Base-by-base conservation (phyloP, 768 basidiomycete genomes). In the Strobilomyces echinocephalus region DNA sequence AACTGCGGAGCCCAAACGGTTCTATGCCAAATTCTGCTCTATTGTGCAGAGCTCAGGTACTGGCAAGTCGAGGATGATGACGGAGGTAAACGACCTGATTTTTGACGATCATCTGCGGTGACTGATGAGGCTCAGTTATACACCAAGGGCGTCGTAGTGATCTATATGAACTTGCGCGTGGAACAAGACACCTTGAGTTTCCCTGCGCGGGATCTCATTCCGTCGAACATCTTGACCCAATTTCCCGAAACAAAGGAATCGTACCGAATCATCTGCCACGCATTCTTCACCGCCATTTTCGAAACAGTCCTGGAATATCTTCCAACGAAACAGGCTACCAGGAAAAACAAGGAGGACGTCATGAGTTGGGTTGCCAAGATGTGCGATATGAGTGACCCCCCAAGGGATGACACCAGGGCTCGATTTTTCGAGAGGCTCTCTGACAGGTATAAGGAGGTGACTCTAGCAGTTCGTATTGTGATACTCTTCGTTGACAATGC, bases 31-130 rank as follows among this genome's bases (percentile, higher is more conserved):
- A 11, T 36, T 43, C 26, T 50, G 50, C 31, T 51, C 53, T 9
- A 15, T 50, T 36, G 59, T 31, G n/a, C 60, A 61, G 10, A 61
- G 60, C 8, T 61, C 56, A 1, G 60, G 56, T 0, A 62, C 60
- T 0, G 61, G 61, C 0, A 59, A 53, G 38, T 52, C 60, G 8
- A 62, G 54, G 10, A 20, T 56, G 45, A 8, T 63, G 1, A 54
- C 47, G 0, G 57, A 62, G 52, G 61, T 56, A 40, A 18, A 20
- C 1, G 14, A 9, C 8, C 20, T 35, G 15, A 0, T 24, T 28
- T 8, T n/a, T 4, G 6, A 3, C 7, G 11, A 8, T 0, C 16
- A 3, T 21, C 34, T 8, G 24, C 26, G 63, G 0, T 16, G 11
- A 21, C 46, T 54, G 7, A 47, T 1, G 16, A 16, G 8, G 28